Evolutionary conservation across 1,284 basidiomycete genomes (phyloP).

Genomic region (Boletellus deceptivus): DNA sequence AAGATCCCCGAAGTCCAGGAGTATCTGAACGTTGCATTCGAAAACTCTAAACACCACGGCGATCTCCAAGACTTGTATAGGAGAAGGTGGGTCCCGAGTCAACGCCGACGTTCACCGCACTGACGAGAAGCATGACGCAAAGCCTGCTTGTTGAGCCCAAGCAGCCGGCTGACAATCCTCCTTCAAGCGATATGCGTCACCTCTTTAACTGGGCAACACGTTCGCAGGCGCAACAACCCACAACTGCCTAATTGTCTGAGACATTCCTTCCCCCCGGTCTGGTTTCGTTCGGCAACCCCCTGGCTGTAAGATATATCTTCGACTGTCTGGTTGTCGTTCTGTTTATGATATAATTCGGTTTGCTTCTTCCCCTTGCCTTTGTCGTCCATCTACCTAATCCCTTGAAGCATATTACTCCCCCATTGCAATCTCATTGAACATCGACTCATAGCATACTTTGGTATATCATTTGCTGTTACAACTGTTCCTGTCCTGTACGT

Average conservation of each 20-base stretch:
- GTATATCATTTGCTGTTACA: slow-evolving; percentile 30
- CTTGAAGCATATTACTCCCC: slow-evolving; percentile 20
- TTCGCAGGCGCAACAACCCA: slow-evolving; percentile 39
- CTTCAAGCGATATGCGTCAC: slow-evolving; percentile 67
- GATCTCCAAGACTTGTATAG: slow-evolving; percentile 81
- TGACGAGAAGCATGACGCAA: slow-evolving; percentile 1
- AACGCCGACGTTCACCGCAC: neutral
- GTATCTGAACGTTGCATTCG: slow-evolving; percentile 71
- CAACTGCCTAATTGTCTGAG: slow-evolving; percentile 27
- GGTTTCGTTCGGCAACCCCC: slow-evolving; percentile 16
- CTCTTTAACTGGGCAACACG: slow-evolving; percentile 75
- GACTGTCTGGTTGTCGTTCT: slow-evolving; percentile 23
- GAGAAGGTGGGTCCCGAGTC: slow-evolving; percentile 55
- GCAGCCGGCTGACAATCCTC: slow-evolving; percentile 67
- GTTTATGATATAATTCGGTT: slow-evolving; percentile 29
- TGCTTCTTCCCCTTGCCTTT: slow-evolving; percentile 12
- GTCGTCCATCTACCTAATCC: slow-evolving; percentile 24
- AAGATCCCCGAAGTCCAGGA: slow-evolving; percentile 82
- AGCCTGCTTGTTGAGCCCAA: slow-evolving; percentile 80
- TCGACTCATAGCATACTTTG: slow-evolving; percentile 32
- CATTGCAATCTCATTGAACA: slow-evolving; percentile 28
- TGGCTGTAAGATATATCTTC: slow-evolving; percentile 15
- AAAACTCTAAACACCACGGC: slow-evolving; percentile 67
- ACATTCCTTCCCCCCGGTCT: slow-evolving; percentile 19
- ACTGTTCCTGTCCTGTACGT: slow-evolving; percentile 27